These are phyloP conservation scores for Boletus rubescentipes DNA, from an alignment of 768 basidiomycete species.

Conservation along the genomic window DNA sequence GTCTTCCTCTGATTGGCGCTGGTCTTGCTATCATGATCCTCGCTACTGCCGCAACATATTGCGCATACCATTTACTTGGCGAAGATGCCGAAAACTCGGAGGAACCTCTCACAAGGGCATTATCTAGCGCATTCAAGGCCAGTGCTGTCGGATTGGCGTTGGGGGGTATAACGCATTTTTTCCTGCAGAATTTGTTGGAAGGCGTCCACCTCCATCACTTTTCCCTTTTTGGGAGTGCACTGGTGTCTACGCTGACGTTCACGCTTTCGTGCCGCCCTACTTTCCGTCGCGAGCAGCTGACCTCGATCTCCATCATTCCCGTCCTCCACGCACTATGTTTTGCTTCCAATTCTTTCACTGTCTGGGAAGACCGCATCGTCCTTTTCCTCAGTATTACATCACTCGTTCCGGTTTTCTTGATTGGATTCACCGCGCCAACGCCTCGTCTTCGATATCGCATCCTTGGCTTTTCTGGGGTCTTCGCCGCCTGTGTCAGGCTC, in stretches of 20 bases:
- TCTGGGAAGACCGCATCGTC: slow-evolving; percentile 91
- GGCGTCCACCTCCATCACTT: slow-evolving; percentile 53
- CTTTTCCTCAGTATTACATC: slow-evolving; percentile 72
- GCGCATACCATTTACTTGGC: slow-evolving; percentile 52
- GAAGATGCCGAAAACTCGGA: slow-evolving; percentile 40
- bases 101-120: slow-evolving; percentile 36
- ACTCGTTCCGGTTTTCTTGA: slow-evolving; percentile 56
- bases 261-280: slow-evolving; percentile 42
- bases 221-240: slow-evolving; percentile 46
- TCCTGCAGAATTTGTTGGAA: slow-evolving; percentile 35
- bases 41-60: slow-evolving; percentile 53
- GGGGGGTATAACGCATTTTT: slow-evolving; percentile 35
- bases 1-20: slow-evolving; percentile 68
- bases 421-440: slow-evolving; percentile 67
- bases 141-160: slow-evolving; percentile 37
- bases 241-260: slow-evolving; percentile 47
- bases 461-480: slow-evolving; percentile 65
- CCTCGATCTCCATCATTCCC: slow-evolving; percentile 46
- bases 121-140: slow-evolving; percentile 35
- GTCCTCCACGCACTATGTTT: slow-evolving; percentile 74
- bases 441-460: slow-evolving; percentile 71
- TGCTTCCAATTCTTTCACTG: slow-evolving; percentile 93
- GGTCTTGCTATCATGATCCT: slow-evolving; percentile 66
- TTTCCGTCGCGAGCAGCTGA: slow-evolving; percentile 27
- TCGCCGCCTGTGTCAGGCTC: slow-evolving; percentile 67